A percentile compares a stretch with the other conserved stretches of the same genome.
Conservation (phyloP, 768 basidiomycete genomes). For the Thelephora ganbajun region DNA sequence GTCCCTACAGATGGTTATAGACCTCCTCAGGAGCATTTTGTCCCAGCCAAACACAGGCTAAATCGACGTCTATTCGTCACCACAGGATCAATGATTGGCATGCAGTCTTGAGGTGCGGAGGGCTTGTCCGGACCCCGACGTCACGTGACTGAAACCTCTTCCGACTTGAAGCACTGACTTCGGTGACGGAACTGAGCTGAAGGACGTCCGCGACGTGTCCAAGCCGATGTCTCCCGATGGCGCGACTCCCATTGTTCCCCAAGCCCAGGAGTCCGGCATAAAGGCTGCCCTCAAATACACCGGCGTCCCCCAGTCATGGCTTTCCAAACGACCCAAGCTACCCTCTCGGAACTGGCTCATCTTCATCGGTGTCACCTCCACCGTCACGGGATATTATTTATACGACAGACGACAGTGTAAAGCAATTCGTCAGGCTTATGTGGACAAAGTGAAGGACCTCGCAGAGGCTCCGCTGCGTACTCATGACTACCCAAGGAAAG, state of each 20-base stretch:
- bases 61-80: no score
- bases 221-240: no score
- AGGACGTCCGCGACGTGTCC: no score
- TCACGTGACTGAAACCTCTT: no score
- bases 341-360: constrained; percentile 93
- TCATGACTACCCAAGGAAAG: constrained; percentile 57
- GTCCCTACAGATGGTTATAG: no score
- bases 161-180: no score
- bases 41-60: no score
- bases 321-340: constrained; percentile 71
- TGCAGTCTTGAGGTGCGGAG: no score
- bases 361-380: constrained; percentile 68
- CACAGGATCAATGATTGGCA: no score
- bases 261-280: constrained; percentile 32
- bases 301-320: constrained; percentile 56
- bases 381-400: constrained; percentile 56
- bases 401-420: constrained; percentile 83
- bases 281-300: constrained; percentile 52
- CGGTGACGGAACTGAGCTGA: no score
- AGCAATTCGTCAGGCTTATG: constrained; percentile 60
- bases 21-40: no score
- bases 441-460: constrained; percentile 68
- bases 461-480: constrained; percentile 53
- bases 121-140: no score
- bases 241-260: neutral